phyloP scores from a whole-genome alignment of 1,139 yeast species.

The Debaryomyces udenii region DNA sequence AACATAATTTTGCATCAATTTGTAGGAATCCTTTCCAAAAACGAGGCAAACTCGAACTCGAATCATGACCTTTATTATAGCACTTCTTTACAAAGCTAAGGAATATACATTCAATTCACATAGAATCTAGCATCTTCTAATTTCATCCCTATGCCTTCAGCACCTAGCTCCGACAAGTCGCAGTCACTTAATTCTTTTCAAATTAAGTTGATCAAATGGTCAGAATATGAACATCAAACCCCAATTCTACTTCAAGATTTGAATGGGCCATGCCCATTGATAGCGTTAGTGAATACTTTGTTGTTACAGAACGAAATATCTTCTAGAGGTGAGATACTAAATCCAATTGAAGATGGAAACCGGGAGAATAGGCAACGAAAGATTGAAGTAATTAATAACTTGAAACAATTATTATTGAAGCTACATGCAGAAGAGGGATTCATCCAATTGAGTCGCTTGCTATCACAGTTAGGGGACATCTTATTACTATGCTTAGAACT shows the following conservation, averaged over 20 bases:
- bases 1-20: not conserved
- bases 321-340: conserved; percentile 16
- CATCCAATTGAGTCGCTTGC: conserved; percentile 34
- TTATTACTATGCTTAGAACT: conserved; percentile 29
- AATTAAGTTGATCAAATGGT: conserved; percentile 31
- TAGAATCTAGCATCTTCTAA: not conserved
- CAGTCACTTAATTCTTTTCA: conserved; percentile 18
- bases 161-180: not conserved
- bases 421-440: conserved; percentile 22
- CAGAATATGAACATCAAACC: conserved; percentile 39
- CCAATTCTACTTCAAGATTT: conserved; percentile 77
- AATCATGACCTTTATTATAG: no score
- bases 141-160: not conserved
- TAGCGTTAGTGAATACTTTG: conserved; percentile 77
- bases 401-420: conserved; percentile 30
- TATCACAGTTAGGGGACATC: conserved; percentile 51
- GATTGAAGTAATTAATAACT: conserved; percentile 18
- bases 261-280: conserved; percentile 89
- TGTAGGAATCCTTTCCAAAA: not conserved
- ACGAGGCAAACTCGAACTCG: not conserved
- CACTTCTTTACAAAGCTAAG: no score
- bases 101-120: no score
- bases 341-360: conserved; percentile 12
- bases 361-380: conserved; percentile 11
- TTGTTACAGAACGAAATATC: conserved; percentile 48